Percentiles rank a stretch among this genome's conserved stretches.
phyloP scores from a whole-genome alignment of 2,329 filamentous ascomycete species.

The Ceratocystis ficicola region DNA sequence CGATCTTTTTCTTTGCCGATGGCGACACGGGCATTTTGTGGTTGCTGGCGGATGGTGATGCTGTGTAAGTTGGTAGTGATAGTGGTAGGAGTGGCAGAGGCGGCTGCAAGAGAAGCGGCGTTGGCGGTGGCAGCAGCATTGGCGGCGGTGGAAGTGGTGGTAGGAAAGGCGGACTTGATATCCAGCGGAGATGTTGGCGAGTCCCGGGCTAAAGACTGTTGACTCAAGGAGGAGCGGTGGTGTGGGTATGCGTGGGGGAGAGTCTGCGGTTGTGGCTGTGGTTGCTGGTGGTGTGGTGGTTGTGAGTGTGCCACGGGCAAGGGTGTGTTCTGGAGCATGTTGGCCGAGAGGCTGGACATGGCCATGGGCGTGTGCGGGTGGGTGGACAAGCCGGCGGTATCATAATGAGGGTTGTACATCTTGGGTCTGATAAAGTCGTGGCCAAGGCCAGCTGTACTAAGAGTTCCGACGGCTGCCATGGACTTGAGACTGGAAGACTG shows the following conservation, averaged over 20 bases:
- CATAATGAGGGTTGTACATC: slow-evolving; percentile 19
- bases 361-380: slow-evolving; percentile 14
- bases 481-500: slow-evolving; percentile 11
- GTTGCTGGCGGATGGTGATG: slow-evolving; percentile 53
- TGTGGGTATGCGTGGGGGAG: slow-evolving; percentile 10
- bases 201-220: slow-evolving; percentile 11
- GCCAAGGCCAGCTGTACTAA: slow-evolving; percentile 17
- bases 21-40: slow-evolving; percentile 53
- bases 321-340: background rate
- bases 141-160: background rate
- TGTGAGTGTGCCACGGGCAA: slow-evolving; percentile 8
- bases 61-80: slow-evolving; percentile 17
- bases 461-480: slow-evolving; percentile 20
- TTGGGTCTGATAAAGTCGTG: slow-evolving; percentile 21
- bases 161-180: slow-evolving; percentile 8
- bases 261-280: background rate
- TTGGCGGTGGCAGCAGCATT: background rate
- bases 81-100: background rate
- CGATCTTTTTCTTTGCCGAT: slow-evolving; percentile 70
- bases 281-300: background rate
- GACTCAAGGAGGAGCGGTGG: slow-evolving; percentile 7
- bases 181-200: background rate
- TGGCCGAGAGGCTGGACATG: slow-evolving; percentile 16
- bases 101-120: background rate
- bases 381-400: background rate